Evolutionary conservation across 164 flowering plant genomes (phyloP).

Genomic region (Vitis labrusca): DNA sequence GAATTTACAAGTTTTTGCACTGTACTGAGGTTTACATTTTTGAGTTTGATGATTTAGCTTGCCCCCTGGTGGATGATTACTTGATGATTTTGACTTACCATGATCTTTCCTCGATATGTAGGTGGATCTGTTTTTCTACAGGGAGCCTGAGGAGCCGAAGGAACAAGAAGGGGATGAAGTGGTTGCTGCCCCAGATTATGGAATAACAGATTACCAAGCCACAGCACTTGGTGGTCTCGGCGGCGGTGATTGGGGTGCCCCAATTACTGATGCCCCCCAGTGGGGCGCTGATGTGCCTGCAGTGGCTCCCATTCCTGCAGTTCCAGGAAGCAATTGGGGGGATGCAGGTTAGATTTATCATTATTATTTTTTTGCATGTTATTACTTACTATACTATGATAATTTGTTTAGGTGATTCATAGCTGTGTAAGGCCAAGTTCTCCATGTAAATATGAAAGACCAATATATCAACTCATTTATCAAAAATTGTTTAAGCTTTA

Average conservation of each 20-base stretch:
- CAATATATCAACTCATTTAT: no score
- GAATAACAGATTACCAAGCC: constrained; percentile 25
- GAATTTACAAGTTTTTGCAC: no score
- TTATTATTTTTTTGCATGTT: no score
- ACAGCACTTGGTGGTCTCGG: constrained; percentile 10
- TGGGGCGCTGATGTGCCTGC: constrained; percentile 37
- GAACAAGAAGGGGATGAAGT: constrained; percentile 61
- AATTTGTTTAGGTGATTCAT: no score
- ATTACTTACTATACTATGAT: no score
- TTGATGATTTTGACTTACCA: not conserved
- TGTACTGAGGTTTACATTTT: not conserved
- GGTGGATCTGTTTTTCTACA: constrained; percentile 88
- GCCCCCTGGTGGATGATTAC: no score
- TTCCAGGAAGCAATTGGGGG: constrained; percentile 35
- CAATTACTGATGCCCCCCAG: constrained; percentile 36
- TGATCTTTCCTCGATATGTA: constrained; percentile 21
- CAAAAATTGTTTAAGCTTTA: no score
- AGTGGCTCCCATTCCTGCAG: constrained; percentile 23
- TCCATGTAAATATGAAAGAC: no score
- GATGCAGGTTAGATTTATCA: constrained; percentile 33
- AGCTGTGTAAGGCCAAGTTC: no score
- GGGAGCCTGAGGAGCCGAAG: constrained; percentile 86
- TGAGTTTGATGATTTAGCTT: not conserved
- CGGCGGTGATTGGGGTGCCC: constrained; percentile 38
- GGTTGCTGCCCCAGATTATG: constrained; percentile 37